phyloP scores from a whole-genome alignment of 148 eudicot genomes.

The Vaccinium corymbosum region DNA sequence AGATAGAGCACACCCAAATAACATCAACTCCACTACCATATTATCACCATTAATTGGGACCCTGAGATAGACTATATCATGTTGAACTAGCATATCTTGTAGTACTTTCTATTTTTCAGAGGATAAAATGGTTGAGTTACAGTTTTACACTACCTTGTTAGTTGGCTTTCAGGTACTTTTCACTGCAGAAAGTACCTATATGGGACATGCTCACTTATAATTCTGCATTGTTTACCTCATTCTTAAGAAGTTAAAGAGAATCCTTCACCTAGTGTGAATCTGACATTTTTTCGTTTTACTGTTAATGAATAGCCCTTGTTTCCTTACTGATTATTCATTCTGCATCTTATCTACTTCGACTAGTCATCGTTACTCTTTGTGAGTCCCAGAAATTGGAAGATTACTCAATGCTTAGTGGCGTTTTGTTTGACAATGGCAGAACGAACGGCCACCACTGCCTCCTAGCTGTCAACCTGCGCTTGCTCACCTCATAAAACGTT shows the following conservation, averaged over 20 bases:
- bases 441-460: slow-evolving; percentile 82
- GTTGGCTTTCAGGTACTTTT: neutral
- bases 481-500: slow-evolving; percentile 83
- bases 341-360: slow-evolving; percentile 9
- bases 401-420: neutral
- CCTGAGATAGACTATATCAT: neutral
- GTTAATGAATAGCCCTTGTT: neutral
- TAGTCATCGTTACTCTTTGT: neutral
- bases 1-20: neutral
- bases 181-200: neutral
- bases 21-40: too few species aligned
- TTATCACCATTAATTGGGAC: neutral
- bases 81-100: neutral
- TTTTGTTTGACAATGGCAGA: slow-evolving; percentile 38
- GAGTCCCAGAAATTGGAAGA: neutral
- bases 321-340: slow-evolving; percentile 5
- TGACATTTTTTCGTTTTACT: neutral
- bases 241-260: neutral
- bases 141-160: neutral
- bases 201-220: neutral
- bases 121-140: neutral
- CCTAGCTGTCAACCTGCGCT: slow-evolving; percentile 93
- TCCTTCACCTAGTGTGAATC: neutral
- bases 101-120: neutral
- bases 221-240: neutral